Conservation (phyloP, 257 asterid species). For the Forsythia viridissima region DNA sequence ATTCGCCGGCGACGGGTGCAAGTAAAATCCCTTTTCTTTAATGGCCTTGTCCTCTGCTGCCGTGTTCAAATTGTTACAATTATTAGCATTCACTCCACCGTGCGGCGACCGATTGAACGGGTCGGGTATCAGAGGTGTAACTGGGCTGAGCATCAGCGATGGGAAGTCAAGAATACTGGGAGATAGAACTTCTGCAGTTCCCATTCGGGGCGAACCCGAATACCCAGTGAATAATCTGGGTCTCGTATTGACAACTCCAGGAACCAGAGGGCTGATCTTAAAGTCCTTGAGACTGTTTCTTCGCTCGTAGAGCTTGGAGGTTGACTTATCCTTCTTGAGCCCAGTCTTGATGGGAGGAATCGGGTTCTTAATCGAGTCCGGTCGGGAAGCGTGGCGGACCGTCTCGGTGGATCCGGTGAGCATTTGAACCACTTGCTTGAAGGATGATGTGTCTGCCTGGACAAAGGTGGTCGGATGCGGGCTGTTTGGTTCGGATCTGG, state of each 20-base stretch:
- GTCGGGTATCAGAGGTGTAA: constrained; percentile 86
- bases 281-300: constrained; percentile 78
- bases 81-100: constrained; percentile 12
- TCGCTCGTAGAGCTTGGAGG: constrained; percentile 78
- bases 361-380: constrained; percentile 48
- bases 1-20: constrained; percentile 83
- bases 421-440: constrained; percentile 94
- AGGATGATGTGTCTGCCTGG: constrained; percentile 86
- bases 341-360: constrained; percentile 77
- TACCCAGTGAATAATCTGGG: constrained; percentile 40
- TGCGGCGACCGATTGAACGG: constrained; percentile 57
- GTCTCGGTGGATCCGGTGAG: constrained; percentile 82
- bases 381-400: constrained; percentile 40
- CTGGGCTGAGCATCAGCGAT: constrained; percentile 85
- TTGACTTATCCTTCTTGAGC: constrained; percentile 64
- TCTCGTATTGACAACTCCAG: constrained; percentile 41
- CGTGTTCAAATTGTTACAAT: constrained; percentile 36
- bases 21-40: constrained; percentile 63
- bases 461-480: constrained; percentile 98
- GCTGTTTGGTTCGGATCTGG: constrained; percentile 87
- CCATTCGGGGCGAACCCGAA: constrained; percentile 66
- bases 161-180: constrained; percentile 92
- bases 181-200: constrained; percentile 61
- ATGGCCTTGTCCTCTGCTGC: constrained; percentile 86
- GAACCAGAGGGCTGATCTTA: constrained; percentile 69